Evolutionary conservation across 805 yeast species (phyloP), one percentile per base, ranked within the genome.

Genomic region (Metschnikowia colocasiae): DNA sequence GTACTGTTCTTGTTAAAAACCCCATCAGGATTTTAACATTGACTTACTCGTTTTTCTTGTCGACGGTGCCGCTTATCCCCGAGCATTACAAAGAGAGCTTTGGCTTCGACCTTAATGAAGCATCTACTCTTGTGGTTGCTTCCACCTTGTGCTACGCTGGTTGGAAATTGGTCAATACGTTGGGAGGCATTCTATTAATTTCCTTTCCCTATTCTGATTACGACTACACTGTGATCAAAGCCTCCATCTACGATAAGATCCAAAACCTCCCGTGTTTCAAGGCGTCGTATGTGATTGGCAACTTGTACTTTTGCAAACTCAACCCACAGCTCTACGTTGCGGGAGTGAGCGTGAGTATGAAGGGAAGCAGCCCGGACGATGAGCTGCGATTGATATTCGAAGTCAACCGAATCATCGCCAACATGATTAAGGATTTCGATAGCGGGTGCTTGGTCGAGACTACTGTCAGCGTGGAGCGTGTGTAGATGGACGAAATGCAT

Each of bases 331-430:
- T 83, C 3, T 80, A 74, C 54, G 73, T 86, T 20, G 78, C 83
- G 2, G 75, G 87, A 3, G 51, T 83, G 15, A 74, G 69, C 46
- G 54, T 86, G 3, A 63, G 62, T 18, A 81, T 86, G 85, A 63
- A 68, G 40, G 91, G 91, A n/a, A 86, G 83, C 1, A 78, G 85
- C 3, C 80, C 79, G 51, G 87, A 84, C 46, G 90, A 85, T 39
- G 92, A 85, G 60, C 63, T 80, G 1, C 65, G 71, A 27, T 58
- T 86, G 29, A 61, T 85, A 36, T 74, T 72, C 49, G 81, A 81
- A 48, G 64, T 77, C 2, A 62, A 66, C 35, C 67, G 75, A 29
- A 62, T 79, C 6, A 65, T 81, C 3, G 59, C 65, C 35, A 64
- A 62, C 13, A 59, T 68, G 13, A 52, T 76, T 47, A 54, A 54